phyloP scores from a whole-genome alignment of 306 rosid species.

The Cicer bijugum region DNA sequence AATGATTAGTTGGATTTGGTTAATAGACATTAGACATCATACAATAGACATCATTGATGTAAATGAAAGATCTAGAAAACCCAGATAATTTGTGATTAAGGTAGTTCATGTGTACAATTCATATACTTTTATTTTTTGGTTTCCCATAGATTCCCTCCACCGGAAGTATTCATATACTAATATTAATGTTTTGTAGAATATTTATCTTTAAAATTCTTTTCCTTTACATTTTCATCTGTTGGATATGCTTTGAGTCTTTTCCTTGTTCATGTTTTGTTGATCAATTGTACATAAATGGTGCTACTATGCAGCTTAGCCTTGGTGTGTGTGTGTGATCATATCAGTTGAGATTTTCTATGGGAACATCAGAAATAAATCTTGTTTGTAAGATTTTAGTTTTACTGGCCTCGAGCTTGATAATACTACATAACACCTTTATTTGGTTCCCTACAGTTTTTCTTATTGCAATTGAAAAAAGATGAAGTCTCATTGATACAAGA shows the following conservation, averaged over 20 bases:
- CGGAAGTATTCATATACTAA: not conserved
- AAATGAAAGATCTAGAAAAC: too few species aligned
- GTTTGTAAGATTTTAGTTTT: not conserved
- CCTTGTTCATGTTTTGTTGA: not conserved
- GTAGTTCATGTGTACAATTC: not conserved
- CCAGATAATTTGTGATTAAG: not conserved
- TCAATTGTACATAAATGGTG: not conserved
- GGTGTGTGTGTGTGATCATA: not conserved
- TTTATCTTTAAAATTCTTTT: conserved; percentile 11
- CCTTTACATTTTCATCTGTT: conserved; percentile 4
- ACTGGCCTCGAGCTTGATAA: conserved; percentile 24
- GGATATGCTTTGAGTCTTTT: conserved; percentile 4
- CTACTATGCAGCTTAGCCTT: not conserved
- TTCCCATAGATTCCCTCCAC: too few species aligned
- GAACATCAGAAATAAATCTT: not conserved
- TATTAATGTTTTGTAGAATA: conserved; percentile 3
- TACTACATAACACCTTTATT: conserved; percentile 5
- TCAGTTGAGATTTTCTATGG: not conserved
- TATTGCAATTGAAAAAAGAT: conserved; percentile 15
- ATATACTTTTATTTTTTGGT: too few species aligned
- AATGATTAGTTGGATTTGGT: too few species aligned
- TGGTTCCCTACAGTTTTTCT: not conserved
- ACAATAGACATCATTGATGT: too few species aligned
- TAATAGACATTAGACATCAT: too few species aligned
- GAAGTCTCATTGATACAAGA: not conserved